A percentile compares a stretch with the other conserved stretches of the same genome.
Conservation (phyloP, 768 basidiomycete species). For the Lentinus brumalis region DNA sequence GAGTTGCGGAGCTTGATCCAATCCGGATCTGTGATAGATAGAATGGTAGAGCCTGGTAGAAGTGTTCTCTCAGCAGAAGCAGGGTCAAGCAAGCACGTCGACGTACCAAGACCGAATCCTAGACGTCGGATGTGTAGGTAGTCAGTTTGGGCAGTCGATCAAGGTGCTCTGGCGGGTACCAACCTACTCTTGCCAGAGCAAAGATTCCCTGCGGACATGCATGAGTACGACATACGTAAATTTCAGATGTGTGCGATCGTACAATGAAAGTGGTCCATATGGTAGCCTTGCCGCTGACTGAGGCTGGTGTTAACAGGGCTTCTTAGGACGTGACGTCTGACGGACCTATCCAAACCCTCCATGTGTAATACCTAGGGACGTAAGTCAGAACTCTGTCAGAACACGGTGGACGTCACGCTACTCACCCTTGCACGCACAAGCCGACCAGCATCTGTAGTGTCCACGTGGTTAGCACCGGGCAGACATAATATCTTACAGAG, state of each 20-base stretch:
- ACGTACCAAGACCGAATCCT: slow-evolving; percentile 12
- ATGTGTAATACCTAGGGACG: slow-evolving; percentile 5
- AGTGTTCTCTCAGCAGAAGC: background rate
- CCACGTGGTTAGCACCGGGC: background rate
- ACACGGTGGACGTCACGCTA: no score
- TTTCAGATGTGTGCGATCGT: no score
- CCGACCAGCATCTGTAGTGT: background rate
- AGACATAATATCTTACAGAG: background rate
- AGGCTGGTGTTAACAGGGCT: no score
- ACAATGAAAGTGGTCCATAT: slow-evolving; percentile 4
- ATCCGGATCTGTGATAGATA: no score
- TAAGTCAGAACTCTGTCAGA: no score
- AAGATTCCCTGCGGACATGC: no score
- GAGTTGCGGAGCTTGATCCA: no score
- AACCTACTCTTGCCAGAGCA: background rate
- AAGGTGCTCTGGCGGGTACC: no score
- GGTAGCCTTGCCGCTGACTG: slow-evolving; percentile 8
- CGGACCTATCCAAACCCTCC: slow-evolving; percentile 8
- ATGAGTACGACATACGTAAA: no score
- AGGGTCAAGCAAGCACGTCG: background rate
- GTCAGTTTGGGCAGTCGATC: no score
- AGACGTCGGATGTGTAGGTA: no score
- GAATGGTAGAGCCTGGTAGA: background rate
- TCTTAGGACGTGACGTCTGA: no score
- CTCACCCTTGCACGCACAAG: slow-evolving; percentile 9